Evolutionary conservation across 2,329 filamentous ascomycete species (phyloP), one percentile per base, ranked within the genome.

Genomic region (Metarhizium rileyi): DNA sequence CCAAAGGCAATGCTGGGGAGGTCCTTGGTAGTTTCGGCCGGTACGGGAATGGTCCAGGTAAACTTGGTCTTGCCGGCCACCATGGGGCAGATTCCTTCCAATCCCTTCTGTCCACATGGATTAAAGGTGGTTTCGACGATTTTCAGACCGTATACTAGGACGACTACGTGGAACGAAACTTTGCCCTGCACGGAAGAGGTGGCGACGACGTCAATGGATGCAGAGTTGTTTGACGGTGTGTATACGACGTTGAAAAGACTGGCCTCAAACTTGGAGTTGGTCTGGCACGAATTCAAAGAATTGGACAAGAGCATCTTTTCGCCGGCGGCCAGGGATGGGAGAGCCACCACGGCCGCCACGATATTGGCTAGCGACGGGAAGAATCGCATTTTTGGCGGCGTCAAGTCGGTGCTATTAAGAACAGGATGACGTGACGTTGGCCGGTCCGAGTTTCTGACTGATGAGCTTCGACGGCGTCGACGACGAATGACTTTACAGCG

Each of bases 31-130:
- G 84, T 77, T 23, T 74, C 70, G 7, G 66, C 59, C 12, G 72
- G 68, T 44, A 91, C 68, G 2, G 71, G 66, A 26, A 90, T 64
- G 59, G 84, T 86, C 61, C 87, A 89, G 9, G 59, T 75, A 61
- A 94, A 76, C 46, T 84, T 78, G 63, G 95, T 84, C 59, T 86
- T 83, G 55, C 89, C 90, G 14, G 88, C 80, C 56, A 80, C 85
- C 90, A 96, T 94, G 51, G 90, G 90, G 68, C 90, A 96, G 61
- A 96, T 78, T 65, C 88, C 88, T 54, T 74, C 67, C 53, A 93
- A 73, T 3, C 51, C 51, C 55, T 78, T 74, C 47, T 74, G 70
- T 18, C 77, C 69, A 72, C 90, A 96, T 6, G 89, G 89, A 62
- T 91, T 72, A 56, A 95, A 64, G 12, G 70, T 78, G 56, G 78